phyloP scores from a whole-genome alignment of 2,329 filamentous ascomycete species.

The Cryphonectria carpinicola region DNA sequence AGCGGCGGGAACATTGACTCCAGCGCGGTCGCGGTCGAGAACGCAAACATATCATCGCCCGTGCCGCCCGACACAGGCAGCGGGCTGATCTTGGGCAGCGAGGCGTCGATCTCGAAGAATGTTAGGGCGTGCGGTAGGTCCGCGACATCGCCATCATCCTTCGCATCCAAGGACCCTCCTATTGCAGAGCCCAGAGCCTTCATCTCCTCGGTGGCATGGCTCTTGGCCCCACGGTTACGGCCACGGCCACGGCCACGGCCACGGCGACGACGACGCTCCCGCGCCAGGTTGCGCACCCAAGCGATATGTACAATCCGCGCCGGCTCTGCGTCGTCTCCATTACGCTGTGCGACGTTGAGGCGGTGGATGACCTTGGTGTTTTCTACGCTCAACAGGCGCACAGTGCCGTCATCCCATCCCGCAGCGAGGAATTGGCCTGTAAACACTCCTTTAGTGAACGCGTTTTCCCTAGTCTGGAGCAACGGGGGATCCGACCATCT shows the following conservation, averaged over 20 bases:
- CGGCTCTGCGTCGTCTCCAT: slow-evolving; percentile 40
- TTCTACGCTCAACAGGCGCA: slow-evolving; percentile 78
- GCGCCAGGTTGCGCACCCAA: slow-evolving; percentile 53
- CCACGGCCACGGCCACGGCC: slow-evolving; percentile 8
- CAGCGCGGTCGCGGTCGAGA: slow-evolving; percentile 70
- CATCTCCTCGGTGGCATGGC: slow-evolving; percentile 33
- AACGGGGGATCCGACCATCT: slow-evolving; percentile 54
- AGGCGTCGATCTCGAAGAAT: slow-evolving; percentile 75
- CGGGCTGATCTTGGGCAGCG: slow-evolving; percentile 76
- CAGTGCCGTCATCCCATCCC: slow-evolving; percentile 79
- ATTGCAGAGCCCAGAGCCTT: neutral
- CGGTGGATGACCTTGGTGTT: slow-evolving; percentile 81
- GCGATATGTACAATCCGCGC: slow-evolving; percentile 55
- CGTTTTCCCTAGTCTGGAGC: slow-evolving; percentile 31
- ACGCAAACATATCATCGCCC: slow-evolving; percentile 63
- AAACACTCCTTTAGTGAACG: neutral
- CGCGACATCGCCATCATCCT: slow-evolving; percentile 39
- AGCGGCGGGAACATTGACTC: slow-evolving; percentile 70
- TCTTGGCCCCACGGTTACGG: slow-evolving; percentile 1
- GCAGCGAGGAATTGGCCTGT: slow-evolving; percentile 77
- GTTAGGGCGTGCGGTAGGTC: slow-evolving; percentile 75
- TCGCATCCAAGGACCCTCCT: neutral
- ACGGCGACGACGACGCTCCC: slow-evolving; percentile 33
- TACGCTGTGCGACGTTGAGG: slow-evolving; percentile 53
- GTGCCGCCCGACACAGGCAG: slow-evolving; percentile 67